Base-by-base conservation (phyloP, 129 eudicot genomes). In the Arctium minus region DNA sequence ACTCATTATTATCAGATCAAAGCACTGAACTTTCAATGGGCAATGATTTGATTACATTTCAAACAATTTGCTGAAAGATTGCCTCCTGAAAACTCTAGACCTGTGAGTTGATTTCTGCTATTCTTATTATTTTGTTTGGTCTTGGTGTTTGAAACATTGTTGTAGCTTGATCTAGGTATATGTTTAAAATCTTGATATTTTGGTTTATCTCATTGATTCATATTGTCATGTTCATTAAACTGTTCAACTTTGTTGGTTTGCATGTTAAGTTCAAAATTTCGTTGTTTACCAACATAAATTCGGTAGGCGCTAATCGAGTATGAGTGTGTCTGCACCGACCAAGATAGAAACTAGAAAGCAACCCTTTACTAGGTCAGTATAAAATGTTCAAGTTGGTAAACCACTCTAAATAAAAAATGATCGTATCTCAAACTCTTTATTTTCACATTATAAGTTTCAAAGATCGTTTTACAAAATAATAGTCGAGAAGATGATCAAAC, bases 61-160 rank as follows among this genome's bases (percentile, higher is more conserved):
- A 4, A 4, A 37, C 15, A 15, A 46, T 10, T 46, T 46, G 56
- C 15, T 46, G 15, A 42, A 42, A 42, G 56, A 32, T 77, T 77
- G 22, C 8, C 67, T 48, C 69, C 12, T 68, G 17, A 79, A 68
- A 35, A 29, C 72, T 68, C 11, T 44, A 70, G 82, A 50, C 32
- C 32, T 73, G 80, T 39, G 80, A 77, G 83, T 82, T 76, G 83
- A 44, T 72, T 80, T 65, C 71, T 79, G 44, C 56, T 9, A 32
- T 17, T 48, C 64, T 83, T 37, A 29, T 18, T 29, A 74, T 74
- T 73, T 73, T 42, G 33, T 65, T 22, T 65, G 70, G 31, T 73
- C 17, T 29, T 12, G 29, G 67, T 42, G 79, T 46, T 75, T 75
- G 67, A 75, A 46, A 46, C 79, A 42, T 75, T 48, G 46, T 12